Evolutionary conservation across 2,329 filamentous ascomycete genomes (phyloP).

Genomic region (Aureobasidium vineae): DNA sequence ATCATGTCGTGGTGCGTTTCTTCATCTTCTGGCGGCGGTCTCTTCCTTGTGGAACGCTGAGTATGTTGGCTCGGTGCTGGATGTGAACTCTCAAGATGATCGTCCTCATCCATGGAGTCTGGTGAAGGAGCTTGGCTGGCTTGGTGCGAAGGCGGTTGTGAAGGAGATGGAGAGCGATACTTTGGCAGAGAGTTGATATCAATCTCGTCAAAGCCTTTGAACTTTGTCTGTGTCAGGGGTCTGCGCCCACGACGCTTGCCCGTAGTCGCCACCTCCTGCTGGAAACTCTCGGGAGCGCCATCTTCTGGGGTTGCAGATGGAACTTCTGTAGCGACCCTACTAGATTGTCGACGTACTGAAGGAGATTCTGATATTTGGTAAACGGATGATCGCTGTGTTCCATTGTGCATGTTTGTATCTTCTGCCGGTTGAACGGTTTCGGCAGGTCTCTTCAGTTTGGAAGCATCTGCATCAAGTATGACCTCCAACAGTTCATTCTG

Average conservation of each 20-base stretch:
- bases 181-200: constrained; percentile 37
- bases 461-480: constrained; percentile 77
- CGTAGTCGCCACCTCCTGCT: not conserved
- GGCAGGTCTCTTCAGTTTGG: constrained; percentile 66
- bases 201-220: constrained; percentile 55
- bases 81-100: constrained; percentile 29
- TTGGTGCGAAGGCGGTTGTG: constrained; percentile 20
- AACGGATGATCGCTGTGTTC: not conserved
- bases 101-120: constrained; percentile 31
- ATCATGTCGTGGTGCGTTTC: constrained; percentile 54
- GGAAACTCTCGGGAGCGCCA: not conserved
- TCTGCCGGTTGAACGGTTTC: constrained; percentile 32
- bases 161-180: constrained; percentile 26
- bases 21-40: constrained; percentile 31
- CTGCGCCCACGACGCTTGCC: constrained; percentile 13
- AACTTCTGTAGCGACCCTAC: not conserved
- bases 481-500: constrained; percentile 91
- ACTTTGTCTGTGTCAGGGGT: constrained; percentile 48
- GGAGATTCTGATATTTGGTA: not conserved
- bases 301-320: constrained; percentile 14
- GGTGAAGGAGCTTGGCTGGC: constrained; percentile 31
- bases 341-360: not conserved
- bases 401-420: not conserved
- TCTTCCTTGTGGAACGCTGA: constrained; percentile 34
- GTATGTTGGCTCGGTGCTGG: constrained; percentile 34